A percentile compares a stretch with the other conserved stretches of the same genome.
phyloP scores from a whole-genome alignment of 2,329 filamentous ascomycete genomes.

The Cephalotrichum gorgonifer region DNA sequence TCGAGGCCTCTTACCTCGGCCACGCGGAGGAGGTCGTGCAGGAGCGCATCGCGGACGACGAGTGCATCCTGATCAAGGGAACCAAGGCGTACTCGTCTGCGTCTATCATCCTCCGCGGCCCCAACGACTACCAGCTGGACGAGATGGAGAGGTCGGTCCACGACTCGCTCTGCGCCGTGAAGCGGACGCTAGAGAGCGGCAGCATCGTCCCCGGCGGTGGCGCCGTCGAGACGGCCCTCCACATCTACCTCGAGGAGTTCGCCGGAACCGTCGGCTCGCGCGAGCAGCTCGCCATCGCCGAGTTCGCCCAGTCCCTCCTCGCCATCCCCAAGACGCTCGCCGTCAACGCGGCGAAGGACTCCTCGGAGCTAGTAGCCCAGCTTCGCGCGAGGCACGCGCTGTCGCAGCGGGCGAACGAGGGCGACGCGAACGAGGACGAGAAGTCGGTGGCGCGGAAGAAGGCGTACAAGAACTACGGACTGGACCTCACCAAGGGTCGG shows the following conservation, averaged over 20 bases:
- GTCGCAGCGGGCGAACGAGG: conserved; percentile 82
- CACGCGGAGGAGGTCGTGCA: conserved; percentile 94
- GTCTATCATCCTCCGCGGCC: conserved; percentile 88
- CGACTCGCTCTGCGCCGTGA: conserved; percentile 92
- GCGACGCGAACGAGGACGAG: conserved; percentile 75
- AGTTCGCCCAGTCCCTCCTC: conserved; percentile 91
- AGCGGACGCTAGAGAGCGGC: conserved; percentile 92
- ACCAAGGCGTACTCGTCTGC: conserved; percentile 91
- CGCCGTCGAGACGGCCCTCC: conserved; percentile 94
- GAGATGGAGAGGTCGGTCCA: conserved; percentile 99
- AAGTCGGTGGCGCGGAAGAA: conserved; percentile 88
- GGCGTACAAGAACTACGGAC: conserved; percentile 96
- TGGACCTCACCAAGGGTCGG: conserved; percentile 81
- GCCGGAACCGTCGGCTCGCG: conserved; percentile 93
- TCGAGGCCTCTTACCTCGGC: conserved; percentile 81
- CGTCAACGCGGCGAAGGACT: conserved; percentile 94
- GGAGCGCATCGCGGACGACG: conserved; percentile 96
- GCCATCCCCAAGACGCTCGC: conserved; percentile 93
- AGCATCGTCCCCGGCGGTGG: conserved; percentile 94
- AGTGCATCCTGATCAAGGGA: conserved; percentile 94
- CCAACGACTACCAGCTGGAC: conserved; percentile 93
- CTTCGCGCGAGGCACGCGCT: conserved; percentile 88
- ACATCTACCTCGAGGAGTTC: conserved; percentile 98
- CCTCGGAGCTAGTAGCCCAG: conserved; percentile 89
- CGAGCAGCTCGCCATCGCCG: conserved; percentile 94